Percentiles rank a stretch among this genome's conserved stretches.
Conservation (phyloP, 1,139 yeast species). For the Taphrina communis region DNA sequence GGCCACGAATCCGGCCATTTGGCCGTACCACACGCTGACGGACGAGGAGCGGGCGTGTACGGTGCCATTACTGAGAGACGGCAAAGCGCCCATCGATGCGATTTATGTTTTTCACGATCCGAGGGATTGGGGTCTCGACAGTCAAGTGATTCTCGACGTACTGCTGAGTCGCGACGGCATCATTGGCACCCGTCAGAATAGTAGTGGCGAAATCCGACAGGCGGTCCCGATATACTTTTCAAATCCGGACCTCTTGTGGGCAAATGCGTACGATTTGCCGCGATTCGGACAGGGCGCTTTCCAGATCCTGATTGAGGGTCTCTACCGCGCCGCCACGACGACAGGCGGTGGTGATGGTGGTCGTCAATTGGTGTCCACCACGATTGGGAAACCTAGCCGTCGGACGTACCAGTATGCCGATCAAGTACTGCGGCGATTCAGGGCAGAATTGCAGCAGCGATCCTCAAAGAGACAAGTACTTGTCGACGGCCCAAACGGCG, state of each 20-base stretch:
- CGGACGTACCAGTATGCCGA: constrained; percentile 76
- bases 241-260: constrained; percentile 87
- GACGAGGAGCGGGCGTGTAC: constrained; percentile 60
- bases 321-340: constrained; percentile 62
- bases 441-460: background rate
- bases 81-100: constrained; percentile 65
- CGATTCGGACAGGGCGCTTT: constrained; percentile 79
- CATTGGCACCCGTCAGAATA: constrained; percentile 71
- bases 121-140: constrained; percentile 85
- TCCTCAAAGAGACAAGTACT: no score
- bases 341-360: constrained; percentile 47
- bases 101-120: constrained; percentile 89
- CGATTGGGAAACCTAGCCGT: constrained; percentile 73
- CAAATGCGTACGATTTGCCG: constrained; percentile 77
- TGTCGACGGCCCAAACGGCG: constrained; percentile 69
- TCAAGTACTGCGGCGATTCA: constrained; percentile 58
- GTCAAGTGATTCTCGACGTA: constrained; percentile 79
- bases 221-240: constrained; percentile 85
- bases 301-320: constrained; percentile 58
- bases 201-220: constrained; percentile 53
- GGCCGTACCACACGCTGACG: constrained; percentile 73
- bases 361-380: constrained; percentile 70
- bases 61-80: constrained; percentile 49
- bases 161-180: constrained; percentile 74
- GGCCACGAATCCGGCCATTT: constrained; percentile 61